These are phyloP conservation scores for Endogone sp. DNA, from an alignment of 192 early-diverging fungal genomes.

Conservation along the genomic window DNA sequence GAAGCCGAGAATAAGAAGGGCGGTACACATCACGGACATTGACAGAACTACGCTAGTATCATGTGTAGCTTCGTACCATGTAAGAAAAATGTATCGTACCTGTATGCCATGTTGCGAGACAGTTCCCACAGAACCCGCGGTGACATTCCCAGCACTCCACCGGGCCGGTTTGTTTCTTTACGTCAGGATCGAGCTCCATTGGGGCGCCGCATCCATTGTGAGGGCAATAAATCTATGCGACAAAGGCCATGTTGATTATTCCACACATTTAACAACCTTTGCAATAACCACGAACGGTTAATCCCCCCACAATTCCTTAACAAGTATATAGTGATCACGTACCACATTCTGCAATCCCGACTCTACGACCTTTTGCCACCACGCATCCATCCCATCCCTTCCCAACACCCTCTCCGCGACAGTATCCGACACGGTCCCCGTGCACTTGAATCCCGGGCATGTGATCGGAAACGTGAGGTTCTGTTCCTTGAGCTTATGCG, in stretches of 20 bases:
- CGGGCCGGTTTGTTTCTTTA: neutral
- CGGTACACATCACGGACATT: neutral
- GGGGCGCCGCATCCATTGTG: neutral
- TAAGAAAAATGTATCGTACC: too few species aligned
- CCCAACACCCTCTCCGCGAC: neutral
- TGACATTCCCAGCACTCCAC: neutral
- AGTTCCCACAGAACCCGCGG: neutral
- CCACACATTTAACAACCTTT: neutral
- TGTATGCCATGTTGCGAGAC: neutral
- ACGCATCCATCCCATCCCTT: neutral
- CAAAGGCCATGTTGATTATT: neutral
- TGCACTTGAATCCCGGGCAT: neutral
- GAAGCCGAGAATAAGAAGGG: neutral
- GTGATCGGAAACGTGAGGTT: neutral
- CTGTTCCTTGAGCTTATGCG: neutral
- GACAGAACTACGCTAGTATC: too few species aligned
- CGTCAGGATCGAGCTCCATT: neutral
- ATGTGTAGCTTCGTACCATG: too few species aligned
- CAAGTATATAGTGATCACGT: too few species aligned
- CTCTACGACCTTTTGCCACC: neutral
- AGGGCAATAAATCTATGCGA: neutral
- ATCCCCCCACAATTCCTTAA: too few species aligned
- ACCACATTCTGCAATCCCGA: neutral
- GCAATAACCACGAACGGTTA: neutral
- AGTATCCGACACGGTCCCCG: neutral